Base-by-base conservation (phyloP, 2,329 filamentous ascomycete species). In the Ascochyta pisi region DNA sequence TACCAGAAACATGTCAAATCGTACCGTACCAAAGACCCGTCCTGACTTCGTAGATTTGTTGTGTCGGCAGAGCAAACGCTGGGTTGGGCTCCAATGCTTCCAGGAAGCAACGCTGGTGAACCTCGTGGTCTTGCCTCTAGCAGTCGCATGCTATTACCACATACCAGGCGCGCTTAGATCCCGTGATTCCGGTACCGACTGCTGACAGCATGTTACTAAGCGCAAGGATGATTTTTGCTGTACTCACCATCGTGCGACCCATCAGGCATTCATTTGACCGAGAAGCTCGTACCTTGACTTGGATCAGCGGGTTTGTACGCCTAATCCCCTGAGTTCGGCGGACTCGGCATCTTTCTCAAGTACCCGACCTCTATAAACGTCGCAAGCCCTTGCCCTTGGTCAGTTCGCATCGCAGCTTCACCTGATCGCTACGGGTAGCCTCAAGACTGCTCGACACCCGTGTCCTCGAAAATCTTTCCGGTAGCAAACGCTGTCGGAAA, bases 331-430 rank as follows among this genome's bases (percentile, higher is more conserved):
- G 35, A 39, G 3, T 34, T 56, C 47, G 53, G 53, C 53, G 42
- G 33, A 47, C 42, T 56, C 53, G 53, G 53, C 53, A 47, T 56
- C 47, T 43, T 15, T 38, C 4, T 24, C 16, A 42, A 37, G 24
- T 37, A 24, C 37, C 24, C 26, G 19, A 22, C 6, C 13, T 37
- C 19, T 51, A 51, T 51, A 48, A 51, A 56, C 31, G 1, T 19
- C 16, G 29, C 16, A 23, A 27, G 24, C 41, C 26, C 33, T 33
- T 43, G 19, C 2, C 4, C 42, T 19, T 39, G 22, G 12, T 27
- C 16, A 39, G 3, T 23, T 43, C 24, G 9, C 8, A 40, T 42
- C 47, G 44, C 26, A 22, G 26, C 24, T 35, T 43, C 33, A 19
- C 39, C 41, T 23, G n/a, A 23, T n/a, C 4, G 7, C 19, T 22